phyloP scores from a whole-genome alignment of 2,329 filamentous ascomycete genomes.

The Ophiostoma ips region DNA sequence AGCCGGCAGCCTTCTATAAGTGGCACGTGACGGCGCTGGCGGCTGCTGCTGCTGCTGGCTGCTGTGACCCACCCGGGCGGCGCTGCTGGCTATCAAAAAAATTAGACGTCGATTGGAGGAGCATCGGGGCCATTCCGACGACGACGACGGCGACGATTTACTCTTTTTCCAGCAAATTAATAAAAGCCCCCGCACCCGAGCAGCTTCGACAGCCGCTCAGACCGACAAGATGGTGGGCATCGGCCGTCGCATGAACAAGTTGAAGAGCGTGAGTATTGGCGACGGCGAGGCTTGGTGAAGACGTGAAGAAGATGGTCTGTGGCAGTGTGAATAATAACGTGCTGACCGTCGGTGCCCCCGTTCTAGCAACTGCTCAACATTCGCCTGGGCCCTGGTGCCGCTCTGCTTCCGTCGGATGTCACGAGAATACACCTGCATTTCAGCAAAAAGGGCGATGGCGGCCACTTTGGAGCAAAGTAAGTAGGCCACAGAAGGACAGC shows the following conservation, averaged over 20 bases:
- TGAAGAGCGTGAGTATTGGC: slow-evolving; percentile 58
- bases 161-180: background rate
- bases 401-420: slow-evolving; percentile 62
- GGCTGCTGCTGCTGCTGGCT: no score
- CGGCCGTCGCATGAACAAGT: slow-evolving; percentile 57
- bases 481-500: background rate
- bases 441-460: slow-evolving; percentile 43
- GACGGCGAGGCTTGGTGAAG: no score
- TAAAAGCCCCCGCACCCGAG: background rate
- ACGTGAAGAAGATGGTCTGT: no score
- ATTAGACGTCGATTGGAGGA: background rate
- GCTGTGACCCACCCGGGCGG: background rate
- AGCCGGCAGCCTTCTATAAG: background rate
- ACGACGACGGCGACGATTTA: no score
- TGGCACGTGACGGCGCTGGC: background rate
- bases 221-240: slow-evolving; percentile 26
- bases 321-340: no score
- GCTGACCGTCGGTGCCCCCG: no score
- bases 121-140: no score
- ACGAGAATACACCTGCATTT: slow-evolving; percentile 65
- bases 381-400: slow-evolving; percentile 70
- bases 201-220: background rate
- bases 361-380: slow-evolving; percentile 54
- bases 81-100: background rate
- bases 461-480: slow-evolving; percentile 62